Evolutionary conservation across 225 moss, liverwort and hornwort genomes (phyloP), one percentile per base, ranked within the genome.

Genomic region (Thuidium tamariscinum): DNA sequence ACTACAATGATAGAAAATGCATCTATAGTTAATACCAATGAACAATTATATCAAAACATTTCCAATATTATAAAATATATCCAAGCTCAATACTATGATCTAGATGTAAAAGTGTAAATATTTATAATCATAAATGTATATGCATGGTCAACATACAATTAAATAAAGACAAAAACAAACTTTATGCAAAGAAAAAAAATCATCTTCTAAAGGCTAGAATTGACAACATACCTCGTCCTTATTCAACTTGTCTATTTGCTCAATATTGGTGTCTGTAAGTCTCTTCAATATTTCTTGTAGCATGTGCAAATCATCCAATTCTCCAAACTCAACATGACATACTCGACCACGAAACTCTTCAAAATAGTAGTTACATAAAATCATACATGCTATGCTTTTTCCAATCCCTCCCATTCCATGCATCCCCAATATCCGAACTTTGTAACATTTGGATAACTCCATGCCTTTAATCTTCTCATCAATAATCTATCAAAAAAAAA

Each of bases 21-120:
- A n/a, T n/a, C 1, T 2, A 71, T 0, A 71, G 3, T 44, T 16
- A 44, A 1, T 16, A 69, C 5, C 42, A 26, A 1, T 0, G 0
- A 26, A 1, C 0, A 1, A 42, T 16, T 9, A 0, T 2, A 26
- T 2, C 3, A 37, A 70, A 27, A 2, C 42, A 3, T 23, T 13
- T 9, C 9, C 49, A 8, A 11, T 30, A 30, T 15, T 1, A 62
- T 3, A 1, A 13, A n/a, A n/a, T n/a, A 62, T 30, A 62, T 7
- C 3, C 62, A 29, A 62, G 14, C 30, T 62, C 3, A 61, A 1
- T 29, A 62, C 16, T 32, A 30, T 32, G 11, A 61, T 13, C 27
- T 13, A 12, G 12, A 60, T 14, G 14, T 27, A 55, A n/a, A n/a
- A 3, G 13, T 8, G 7, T 55, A 3, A 3, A 55, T 3, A 56